Base-by-base conservation (phyloP, 2,329 filamentous ascomycete species). In the Pseudogymnoascus sp. region DNA sequence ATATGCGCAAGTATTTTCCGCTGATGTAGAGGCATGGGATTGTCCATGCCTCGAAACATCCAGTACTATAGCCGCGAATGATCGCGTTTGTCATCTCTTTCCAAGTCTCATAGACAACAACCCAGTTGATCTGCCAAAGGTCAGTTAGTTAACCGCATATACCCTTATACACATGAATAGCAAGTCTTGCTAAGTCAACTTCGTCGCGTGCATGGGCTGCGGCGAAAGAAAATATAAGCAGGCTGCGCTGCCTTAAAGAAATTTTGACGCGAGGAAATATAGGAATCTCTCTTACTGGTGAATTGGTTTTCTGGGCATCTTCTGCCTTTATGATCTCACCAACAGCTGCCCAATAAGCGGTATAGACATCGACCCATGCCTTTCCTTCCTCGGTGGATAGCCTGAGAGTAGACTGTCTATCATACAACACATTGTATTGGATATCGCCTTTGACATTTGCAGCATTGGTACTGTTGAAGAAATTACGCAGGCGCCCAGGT, bases 341-440 rank as follows among this genome's bases (percentile, higher is more conserved):
- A 39, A 89, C 77, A 23, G 90, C 90, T 69, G 89, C 91, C 91
- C 92, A 97, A 72, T 92, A 96, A 19, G 84, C 80, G 37, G 82
- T 78, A 72, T 92, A 96, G 31, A 97, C 86, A 39, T 96, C 92
- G 0, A 88, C 80, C 94, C 94, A 99, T n/a, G 87, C 88, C 63
- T 81, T 83, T 23, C 84, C 78, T 76, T 96, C 91, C 41, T 86
- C 82, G 41, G 45, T 26, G 6, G 68, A 49, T n/a, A 71, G 60
- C 23, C 66, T 70, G 60, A 70, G 64, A 6, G 66, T 61, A 10
- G 62, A 61, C 78, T 80, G 26, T 78, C 76, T 62, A 80, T 81
- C 85, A 67, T 87, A 85, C 64, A 93, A 83, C 63, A 94, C 81
- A 52, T 77, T 75, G 70, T 89, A 86, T 63, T 87, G 86, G 61